Percentiles rank a stretch among this genome's conserved stretches.
Evolutionary conservation across 2,329 filamentous ascomycete genomes (phyloP).

Genomic region (Mycogone perniciosa): DNA sequence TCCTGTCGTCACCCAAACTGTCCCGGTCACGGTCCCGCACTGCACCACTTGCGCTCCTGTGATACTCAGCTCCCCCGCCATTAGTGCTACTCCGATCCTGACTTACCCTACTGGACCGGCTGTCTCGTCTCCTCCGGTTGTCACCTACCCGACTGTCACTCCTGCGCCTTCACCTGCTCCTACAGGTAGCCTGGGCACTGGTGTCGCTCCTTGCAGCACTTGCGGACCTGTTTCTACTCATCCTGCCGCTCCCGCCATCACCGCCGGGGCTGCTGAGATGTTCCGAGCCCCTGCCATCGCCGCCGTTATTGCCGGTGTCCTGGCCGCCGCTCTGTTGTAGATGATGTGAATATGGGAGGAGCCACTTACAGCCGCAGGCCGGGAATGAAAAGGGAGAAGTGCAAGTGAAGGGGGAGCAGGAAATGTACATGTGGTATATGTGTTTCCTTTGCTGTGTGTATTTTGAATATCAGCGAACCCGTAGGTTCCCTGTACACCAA

Average conservation of each 20-base stretch:
- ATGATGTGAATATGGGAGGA: slow-evolving; percentile 9
- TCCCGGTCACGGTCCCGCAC: slow-evolving; percentile 17
- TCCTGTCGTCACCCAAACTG: slow-evolving; percentile 16
- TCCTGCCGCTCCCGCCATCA: slow-evolving; percentile 12
- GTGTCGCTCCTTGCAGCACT: slow-evolving; percentile 11
- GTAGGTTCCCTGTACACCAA: background rate
- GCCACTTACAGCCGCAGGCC: background rate
- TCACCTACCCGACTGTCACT: background rate
- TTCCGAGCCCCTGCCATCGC: slow-evolving; percentile 14
- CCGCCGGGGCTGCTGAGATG: slow-evolving; percentile 14
- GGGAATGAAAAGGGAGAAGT: background rate
- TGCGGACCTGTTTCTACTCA: slow-evolving; percentile 7
- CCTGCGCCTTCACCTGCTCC: slow-evolving; percentile 3
- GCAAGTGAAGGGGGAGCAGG: background rate
- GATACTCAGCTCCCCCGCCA: slow-evolving; percentile 15
- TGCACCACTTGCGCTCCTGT: slow-evolving; percentile 19
- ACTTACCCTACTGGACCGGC: slow-evolving; percentile 6
- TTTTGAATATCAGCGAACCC: background rate
- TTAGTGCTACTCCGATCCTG: slow-evolving; percentile 14
- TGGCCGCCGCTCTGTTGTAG: slow-evolving; percentile 18
- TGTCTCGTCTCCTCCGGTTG: slow-evolving; percentile 6
- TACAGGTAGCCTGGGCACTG: slow-evolving; percentile 12
- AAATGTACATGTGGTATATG: background rate
- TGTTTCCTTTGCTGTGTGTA: background rate
- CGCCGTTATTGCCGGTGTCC: slow-evolving; percentile 15